These are phyloP conservation scores for Saccharomycopsis sp. DNA, from an alignment of 805 yeast species.

Conservation along the genomic window DNA sequence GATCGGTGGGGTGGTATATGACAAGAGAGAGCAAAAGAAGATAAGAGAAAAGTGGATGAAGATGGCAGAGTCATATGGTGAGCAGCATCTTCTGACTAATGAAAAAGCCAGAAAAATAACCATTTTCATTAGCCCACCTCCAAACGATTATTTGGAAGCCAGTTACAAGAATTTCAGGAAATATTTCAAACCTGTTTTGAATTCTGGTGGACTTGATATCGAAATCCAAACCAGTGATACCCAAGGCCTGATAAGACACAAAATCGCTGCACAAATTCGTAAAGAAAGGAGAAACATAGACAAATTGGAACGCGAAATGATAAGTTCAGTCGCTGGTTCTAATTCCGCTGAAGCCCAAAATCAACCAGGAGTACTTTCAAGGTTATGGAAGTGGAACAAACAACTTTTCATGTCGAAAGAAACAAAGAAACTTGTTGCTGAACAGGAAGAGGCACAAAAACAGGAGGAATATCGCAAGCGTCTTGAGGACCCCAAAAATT, in stretches of 20 bases:
- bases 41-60: conserved; percentile 58
- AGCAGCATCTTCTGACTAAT: conserved; percentile 37
- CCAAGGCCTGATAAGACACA: conserved; percentile 80
- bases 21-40: conserved; percentile 60
- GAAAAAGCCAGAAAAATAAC: conserved; percentile 65
- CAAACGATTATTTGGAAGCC: conserved; percentile 80
- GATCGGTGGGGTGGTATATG: conserved; percentile 74
- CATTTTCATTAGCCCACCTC: conserved; percentile 92
- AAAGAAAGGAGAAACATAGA: conserved; percentile 44
- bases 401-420: conserved; percentile 9
- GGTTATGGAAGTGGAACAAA: conserved; percentile 5
- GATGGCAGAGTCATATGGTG: conserved; percentile 45
- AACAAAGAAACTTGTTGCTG: conserved; percentile 17
- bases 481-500: conserved; percentile 34
- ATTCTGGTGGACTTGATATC: conserved; percentile 59
- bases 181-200: conserved; percentile 59
- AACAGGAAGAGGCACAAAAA: conserved; percentile 22
- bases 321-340: conserved; percentile 15
- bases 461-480: conserved; percentile 28
- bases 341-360: conserved; percentile 12
- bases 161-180: conserved; percentile 48
- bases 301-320: conserved; percentile 20
- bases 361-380: conserved; percentile 7
- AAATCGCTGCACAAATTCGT: conserved; percentile 78
- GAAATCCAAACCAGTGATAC: conserved; percentile 67